Percentiles rank a stretch among this genome's conserved stretches.
Conservation (phyloP, 1,284 basidiomycete species). For the Xanthoconium separans region DNA sequence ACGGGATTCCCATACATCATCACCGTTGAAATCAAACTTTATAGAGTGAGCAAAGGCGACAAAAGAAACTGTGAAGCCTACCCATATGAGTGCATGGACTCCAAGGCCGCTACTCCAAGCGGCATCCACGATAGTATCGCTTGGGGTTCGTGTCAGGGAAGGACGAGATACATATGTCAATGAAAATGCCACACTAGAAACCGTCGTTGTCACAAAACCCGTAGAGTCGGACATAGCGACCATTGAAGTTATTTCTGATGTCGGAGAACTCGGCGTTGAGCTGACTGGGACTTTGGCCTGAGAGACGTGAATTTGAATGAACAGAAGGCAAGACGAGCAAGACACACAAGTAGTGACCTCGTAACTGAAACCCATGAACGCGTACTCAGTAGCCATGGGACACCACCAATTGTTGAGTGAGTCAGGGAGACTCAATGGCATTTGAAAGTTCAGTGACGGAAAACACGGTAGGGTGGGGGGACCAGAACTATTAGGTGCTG, state of each 20-base stretch:
- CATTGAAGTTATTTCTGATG: constrained; percentile 57
- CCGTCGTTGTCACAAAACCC: constrained; percentile 1
- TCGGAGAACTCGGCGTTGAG: constrained; percentile 61
- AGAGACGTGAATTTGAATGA: not conserved
- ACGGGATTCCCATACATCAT: constrained; percentile 54
- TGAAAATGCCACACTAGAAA: constrained; percentile 2
- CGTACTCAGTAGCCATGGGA: constrained; percentile 57
- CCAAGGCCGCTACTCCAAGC: constrained; percentile 71
- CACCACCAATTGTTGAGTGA: constrained; percentile 68
- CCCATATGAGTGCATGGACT: constrained; percentile 75
- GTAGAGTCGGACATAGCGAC: constrained; percentile 36
- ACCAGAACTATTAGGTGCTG: not conserved
- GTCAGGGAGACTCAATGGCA: constrained; percentile 49
- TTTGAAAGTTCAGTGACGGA: constrained; percentile 56
- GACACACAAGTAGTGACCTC: constrained; percentile 58
- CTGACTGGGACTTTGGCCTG: constrained; percentile 49
- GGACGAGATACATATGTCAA: not conserved
- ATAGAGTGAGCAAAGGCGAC: constrained; percentile 3
- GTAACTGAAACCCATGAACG: constrained; percentile 73
- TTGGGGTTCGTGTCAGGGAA: constrained; percentile 23
- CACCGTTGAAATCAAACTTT: constrained; percentile 63
- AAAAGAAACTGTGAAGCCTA: constrained; percentile 28
- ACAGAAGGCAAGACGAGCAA: not conserved
- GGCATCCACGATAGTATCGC: constrained; percentile 68
- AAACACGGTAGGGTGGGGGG: constrained; percentile 39